A percentile compares a stretch with the other conserved stretches of the same genome.
Conservation (phyloP, 1,139 yeast species). For the Insectozyma bohioensis region DNA sequence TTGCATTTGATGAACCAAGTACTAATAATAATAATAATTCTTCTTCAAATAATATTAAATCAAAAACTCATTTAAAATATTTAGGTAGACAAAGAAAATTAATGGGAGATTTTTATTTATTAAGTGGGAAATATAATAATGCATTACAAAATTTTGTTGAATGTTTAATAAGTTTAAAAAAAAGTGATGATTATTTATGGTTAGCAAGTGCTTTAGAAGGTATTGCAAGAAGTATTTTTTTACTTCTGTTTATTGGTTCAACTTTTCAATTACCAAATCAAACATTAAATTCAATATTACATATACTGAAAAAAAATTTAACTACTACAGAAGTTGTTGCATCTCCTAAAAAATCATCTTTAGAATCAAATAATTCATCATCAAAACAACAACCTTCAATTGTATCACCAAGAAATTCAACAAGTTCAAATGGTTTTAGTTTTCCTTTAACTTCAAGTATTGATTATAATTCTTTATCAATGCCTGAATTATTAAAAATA, state of each 20-base stretch:
- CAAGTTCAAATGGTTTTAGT: constrained; percentile 19
- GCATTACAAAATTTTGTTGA: constrained; percentile 75
- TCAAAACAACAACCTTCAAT: constrained; percentile 1
- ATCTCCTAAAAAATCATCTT: constrained; percentile 20
- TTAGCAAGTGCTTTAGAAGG: constrained; percentile 84
- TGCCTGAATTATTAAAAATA: constrained; percentile 52
- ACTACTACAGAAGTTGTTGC: constrained; percentile 14
- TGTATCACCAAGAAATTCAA: constrained; percentile 36
- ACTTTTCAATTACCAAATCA: constrained; percentile 60
- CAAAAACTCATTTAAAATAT: constrained; percentile 34
- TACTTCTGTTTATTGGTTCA: constrained; percentile 58
- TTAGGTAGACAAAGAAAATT: constrained; percentile 75
- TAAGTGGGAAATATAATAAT: constrained; percentile 75
- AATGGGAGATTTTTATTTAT: constrained; percentile 69
- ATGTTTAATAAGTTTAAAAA: constrained; percentile 58
- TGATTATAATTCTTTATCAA: constrained; percentile 29
- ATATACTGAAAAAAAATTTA: constrained; percentile 20
- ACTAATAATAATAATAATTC: constrained; percentile 7
- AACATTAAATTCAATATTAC: constrained; percentile 22
- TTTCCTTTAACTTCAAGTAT: constrained; percentile 13
- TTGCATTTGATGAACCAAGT: constrained; percentile 23
- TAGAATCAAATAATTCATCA: constrained; percentile 16
- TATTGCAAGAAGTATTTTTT: constrained; percentile 61
- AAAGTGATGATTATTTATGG: constrained; percentile 81
- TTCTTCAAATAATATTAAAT: constrained; percentile 15